Percentiles rank a stretch among this genome's conserved stretches.
phyloP scores from a whole-genome alignment of 2,329 filamentous ascomycete species.

The Westerdykella sp. region DNA sequence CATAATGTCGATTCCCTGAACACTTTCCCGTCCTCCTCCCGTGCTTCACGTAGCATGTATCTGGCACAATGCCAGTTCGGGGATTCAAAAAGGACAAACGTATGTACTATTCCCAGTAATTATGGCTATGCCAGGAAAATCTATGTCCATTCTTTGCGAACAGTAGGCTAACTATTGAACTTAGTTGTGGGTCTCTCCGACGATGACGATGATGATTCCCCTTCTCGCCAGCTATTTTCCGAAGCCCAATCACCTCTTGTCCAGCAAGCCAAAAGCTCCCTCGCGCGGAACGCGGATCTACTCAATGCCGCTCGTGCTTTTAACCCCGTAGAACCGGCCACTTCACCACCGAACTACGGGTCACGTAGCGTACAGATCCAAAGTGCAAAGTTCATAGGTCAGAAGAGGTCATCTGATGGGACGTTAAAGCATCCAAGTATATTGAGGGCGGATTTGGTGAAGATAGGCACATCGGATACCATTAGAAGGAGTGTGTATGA shows the following conservation, averaged over 20 bases:
- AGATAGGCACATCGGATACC: constrained; percentile 2
- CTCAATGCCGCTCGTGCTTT: constrained; percentile 27
- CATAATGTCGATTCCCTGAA: too few species aligned
- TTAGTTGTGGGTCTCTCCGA: too few species aligned
- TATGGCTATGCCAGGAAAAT: too few species aligned
- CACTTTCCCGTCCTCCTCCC: too few species aligned
- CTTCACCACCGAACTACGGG: too few species aligned
- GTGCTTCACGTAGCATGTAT: neutral
- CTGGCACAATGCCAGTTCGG: too few species aligned
- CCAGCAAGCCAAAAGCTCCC: constrained; percentile 5
- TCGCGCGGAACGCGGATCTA: constrained; percentile 17
- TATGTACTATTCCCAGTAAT: too few species aligned
- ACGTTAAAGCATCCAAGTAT: constrained; percentile 17
- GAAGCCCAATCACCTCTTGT: constrained; percentile 11
- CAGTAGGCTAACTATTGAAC: too few species aligned
- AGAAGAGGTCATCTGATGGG: constrained; percentile 1
- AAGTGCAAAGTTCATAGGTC: too few species aligned
- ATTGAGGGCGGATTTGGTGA: neutral
- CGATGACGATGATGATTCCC: constrained; percentile 10
- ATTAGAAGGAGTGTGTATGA: constrained; percentile 13
- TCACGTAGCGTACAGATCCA: too few species aligned
- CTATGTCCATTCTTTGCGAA: too few species aligned
- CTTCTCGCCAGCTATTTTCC: constrained; percentile 19
- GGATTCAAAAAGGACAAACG: too few species aligned
- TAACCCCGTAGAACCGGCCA: neutral